A percentile compares a stretch with the other conserved stretches of the same genome.
Conservation (phyloP, 163 green algal species). For the Chlorella variabilis region DNA sequence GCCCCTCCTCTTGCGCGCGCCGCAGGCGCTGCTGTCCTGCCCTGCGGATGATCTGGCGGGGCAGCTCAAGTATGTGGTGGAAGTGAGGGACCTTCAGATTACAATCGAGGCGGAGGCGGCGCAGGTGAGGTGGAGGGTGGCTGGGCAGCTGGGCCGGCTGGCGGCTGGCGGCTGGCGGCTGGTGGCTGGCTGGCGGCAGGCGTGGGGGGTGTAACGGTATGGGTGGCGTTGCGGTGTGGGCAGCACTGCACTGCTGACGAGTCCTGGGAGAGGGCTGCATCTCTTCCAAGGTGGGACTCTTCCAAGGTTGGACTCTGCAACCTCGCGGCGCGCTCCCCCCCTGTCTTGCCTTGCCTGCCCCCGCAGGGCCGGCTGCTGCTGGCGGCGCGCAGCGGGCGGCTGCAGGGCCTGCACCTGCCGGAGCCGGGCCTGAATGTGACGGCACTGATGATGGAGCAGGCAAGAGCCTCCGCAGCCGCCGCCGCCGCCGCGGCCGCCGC, state of each 20-base stretch:
- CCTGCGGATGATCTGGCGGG: conserved; percentile 34
- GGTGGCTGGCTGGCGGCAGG: no score
- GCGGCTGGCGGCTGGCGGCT: not conserved
- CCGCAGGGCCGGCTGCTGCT: conserved; percentile 58
- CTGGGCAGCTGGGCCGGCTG: no score
- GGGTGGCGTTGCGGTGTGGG: no score
- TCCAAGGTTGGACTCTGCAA: no score
- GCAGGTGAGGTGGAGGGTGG: conserved; percentile 16
- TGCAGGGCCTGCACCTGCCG: conserved; percentile 42
- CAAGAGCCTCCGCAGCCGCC: not conserved
- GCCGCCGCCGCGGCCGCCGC: no score
- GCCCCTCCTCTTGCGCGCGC: not conserved
- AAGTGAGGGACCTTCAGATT: conserved; percentile 56
- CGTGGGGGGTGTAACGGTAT: no score
- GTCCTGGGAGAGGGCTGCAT: no score
- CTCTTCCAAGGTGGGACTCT: no score
- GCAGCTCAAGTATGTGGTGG: conserved; percentile 46
- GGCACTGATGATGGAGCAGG: conserved; percentile 53
- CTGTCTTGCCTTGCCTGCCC: not conserved
- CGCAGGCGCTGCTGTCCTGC: conserved; percentile 13
- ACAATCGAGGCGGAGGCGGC: conserved; percentile 17
- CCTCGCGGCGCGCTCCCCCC: no score
- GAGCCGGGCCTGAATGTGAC: conserved; percentile 42
- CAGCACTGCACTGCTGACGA: no score
- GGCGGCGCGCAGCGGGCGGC: conserved; percentile 43